Base-by-base conservation (phyloP, 768 basidiomycete species). In the Boletus subcaerulescens region DNA sequence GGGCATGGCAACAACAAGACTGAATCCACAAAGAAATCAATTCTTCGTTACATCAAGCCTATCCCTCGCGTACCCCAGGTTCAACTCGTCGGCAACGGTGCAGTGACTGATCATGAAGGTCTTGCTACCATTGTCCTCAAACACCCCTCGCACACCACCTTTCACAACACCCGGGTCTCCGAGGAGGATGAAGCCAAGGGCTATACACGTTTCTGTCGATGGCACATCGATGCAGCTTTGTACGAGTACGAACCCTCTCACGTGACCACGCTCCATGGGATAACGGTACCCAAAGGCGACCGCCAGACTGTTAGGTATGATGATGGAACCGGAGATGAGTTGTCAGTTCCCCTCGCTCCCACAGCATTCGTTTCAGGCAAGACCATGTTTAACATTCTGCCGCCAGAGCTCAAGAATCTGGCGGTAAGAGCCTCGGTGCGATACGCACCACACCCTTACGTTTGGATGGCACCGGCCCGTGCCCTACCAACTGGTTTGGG, bases 1-100 rank as follows among this genome's bases (percentile, higher is more conserved):
- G 92, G 91, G 0, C 92, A 93, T 62, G 91, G 92, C 3, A 91
- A 91, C 70, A 90, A 91, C 76, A 91, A 91, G 77, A 91, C 87
- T 0, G 80, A 84, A 52, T 71, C 74, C 36, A 84, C 84, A 24
- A 81, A 79, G 64, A 87, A 87, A 62, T 93, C 91, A 2, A 87
- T 93, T 62, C 81, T 93, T 14, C 90, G 92, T 65, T 88, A 93
- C 67, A 80, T 94, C 61, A 93, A 93, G 76, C 92, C 90, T 32
- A 91, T 95, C 56, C 91, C 93, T 1, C 80, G 86, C 20, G 84
- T 88, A 1, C 90, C 90, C 1, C 90, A 94, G 65, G 92, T 95
- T 1, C 93, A 95, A 70, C 83, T 94, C 51, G 93, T 94, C 65
- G 93, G 93, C 6, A 93, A 93, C 65, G 93, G 93, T 8, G 80